phyloP scores from a whole-genome alignment of 768 basidiomycete species.

The Tulasnella sp. region DNA sequence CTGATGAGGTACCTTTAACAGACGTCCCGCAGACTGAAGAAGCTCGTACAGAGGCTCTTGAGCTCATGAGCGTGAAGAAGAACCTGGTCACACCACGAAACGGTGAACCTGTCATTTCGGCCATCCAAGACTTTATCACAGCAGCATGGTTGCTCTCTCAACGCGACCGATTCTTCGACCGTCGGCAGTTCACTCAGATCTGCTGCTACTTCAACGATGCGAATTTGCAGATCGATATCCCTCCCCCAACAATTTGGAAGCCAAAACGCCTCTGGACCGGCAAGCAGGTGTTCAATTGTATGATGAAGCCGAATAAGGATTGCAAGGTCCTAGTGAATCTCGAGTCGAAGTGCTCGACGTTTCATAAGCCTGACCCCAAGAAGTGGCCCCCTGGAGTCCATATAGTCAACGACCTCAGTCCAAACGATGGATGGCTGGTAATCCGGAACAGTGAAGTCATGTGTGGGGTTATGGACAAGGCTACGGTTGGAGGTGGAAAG shows the following conservation, averaged over 20 bases:
- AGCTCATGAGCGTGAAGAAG: constrained; percentile 94
- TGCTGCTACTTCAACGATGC: constrained; percentile 93
- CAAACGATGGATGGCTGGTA: constrained; percentile 97
- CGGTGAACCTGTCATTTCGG: constrained; percentile 97
- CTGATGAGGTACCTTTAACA: constrained; percentile 29
- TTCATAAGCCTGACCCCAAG: constrained; percentile 60
- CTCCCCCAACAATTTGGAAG: constrained; percentile 90
- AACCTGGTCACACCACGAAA: constrained; percentile 97
- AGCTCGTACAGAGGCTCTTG: constrained; percentile 90
- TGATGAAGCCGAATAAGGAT: constrained; percentile 87
- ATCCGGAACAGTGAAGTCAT: constrained; percentile 97
- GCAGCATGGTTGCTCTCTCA: constrained; percentile 92
- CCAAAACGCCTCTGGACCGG: constrained; percentile 93
- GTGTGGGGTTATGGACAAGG: constrained; percentile 99
- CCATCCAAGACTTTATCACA: constrained; percentile 99
- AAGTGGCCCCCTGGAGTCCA: constrained; percentile 51
- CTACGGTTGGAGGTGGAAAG: constrained; percentile 94
- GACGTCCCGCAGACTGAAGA: constrained; percentile 99
- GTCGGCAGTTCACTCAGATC: constrained; percentile 92
- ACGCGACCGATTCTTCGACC: constrained; percentile 87
- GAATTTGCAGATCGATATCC: constrained; percentile 85
- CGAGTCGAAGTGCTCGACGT: constrained; percentile 90
- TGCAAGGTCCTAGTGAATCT: constrained; percentile 86
- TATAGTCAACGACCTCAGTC: constrained; percentile 74
- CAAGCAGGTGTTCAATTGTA: constrained; percentile 95